Base-by-base conservation (phyloP, 371 early-diverging fungal species). In the Mortierella sp. region DNA sequence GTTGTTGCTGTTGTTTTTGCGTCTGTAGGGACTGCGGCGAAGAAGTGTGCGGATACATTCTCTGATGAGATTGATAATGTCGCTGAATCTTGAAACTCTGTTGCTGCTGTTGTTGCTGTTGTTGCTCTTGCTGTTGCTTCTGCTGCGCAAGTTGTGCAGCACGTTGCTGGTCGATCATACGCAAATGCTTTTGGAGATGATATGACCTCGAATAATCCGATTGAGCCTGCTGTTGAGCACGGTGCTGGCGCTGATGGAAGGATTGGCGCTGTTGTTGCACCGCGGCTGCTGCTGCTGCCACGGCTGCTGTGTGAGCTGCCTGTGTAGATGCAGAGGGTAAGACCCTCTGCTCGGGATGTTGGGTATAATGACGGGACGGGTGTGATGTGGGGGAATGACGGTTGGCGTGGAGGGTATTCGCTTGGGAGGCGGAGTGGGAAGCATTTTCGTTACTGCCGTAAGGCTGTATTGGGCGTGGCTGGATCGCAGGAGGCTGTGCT, bases 181-280 rank as follows among this genome's bases (percentile, higher is more conserved):
- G 72, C 72, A 72, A 57, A 24, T 72, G 66, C 24, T 61, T 65
- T 12, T 66, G 72, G 27, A 72, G 67, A 43, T 72, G 72, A 37
- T 72, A 72, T 0, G 61, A 66, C 34, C 72, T 44, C 3, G 72
- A 72, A 19, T 72, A 61, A n/a, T 55, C 72, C 0, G 72, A 72
- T 17, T 72, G 72, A 3, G 66, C 67, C 32, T 54, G 61, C 27
- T 72, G 72, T 17, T 72, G 72, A 6, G 66, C 67, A 27, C 72
- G 61, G 31, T 72, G 72, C 30, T 72, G 72, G 6, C 59, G 60
- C 27, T 71, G 71, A 17, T 71, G 64, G 42, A 64, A 60, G 4
- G 71, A 71, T 7, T 59, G 71, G n/a, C 58, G 56, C 32, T 64
- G 60, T 21, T 72, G 64, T n/a, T 57, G 64, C 21, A 49, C 24